These are phyloP conservation scores for Pestalotiopsis sp. DNA, from an alignment of 2,329 filamentous ascomycete genomes.

Conservation along the genomic window DNA sequence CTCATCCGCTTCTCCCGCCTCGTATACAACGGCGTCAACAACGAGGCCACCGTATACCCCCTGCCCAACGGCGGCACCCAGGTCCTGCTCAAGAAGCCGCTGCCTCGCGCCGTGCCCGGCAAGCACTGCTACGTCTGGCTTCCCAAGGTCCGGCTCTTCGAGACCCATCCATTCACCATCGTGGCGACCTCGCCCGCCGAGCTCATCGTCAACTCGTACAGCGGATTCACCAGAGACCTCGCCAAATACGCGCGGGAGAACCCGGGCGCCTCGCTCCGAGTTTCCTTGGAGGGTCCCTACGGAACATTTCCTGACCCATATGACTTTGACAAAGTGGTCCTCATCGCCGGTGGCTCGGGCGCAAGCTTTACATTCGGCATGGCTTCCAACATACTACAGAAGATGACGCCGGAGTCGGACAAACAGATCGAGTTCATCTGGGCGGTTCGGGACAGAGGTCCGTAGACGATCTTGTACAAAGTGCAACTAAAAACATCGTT, in stretches of 20 bases:
- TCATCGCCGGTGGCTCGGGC: constrained; percentile 64
- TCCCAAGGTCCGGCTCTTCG: constrained; percentile 55
- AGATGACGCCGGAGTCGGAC: constrained; percentile 39
- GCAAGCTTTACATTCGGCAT: constrained; percentile 61
- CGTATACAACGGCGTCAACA: constrained; percentile 40
- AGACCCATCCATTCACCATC: constrained; percentile 69
- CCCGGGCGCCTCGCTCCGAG: constrained; percentile 50
- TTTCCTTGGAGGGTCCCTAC: constrained; percentile 63
- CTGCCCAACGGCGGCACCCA: constrained; percentile 48
- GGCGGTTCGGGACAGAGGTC: constrained; percentile 50
- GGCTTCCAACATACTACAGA: constrained; percentile 47
- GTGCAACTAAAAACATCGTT: constrained; percentile 5
- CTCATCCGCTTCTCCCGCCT: constrained; percentile 40
- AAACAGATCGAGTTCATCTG: constrained; percentile 52
- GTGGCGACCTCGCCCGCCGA: constrained; percentile 55
- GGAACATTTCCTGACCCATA: constrained; percentile 56
- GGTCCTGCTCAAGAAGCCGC: constrained; percentile 50
- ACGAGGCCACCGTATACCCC: constrained; percentile 43
- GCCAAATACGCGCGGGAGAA: constrained; percentile 53
- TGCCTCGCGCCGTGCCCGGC: constrained; percentile 49
- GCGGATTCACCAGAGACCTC: constrained; percentile 61
- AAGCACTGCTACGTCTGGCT: constrained; percentile 69
- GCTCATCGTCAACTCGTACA: constrained; percentile 60
- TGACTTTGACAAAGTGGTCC: constrained; percentile 57
- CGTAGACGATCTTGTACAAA: constrained; percentile 17